Percentiles rank a stretch among this genome's conserved stretches.
Conservation (phyloP, 2,329 filamentous ascomycete genomes). For the Beauveria scarabaeidicola region DNA sequence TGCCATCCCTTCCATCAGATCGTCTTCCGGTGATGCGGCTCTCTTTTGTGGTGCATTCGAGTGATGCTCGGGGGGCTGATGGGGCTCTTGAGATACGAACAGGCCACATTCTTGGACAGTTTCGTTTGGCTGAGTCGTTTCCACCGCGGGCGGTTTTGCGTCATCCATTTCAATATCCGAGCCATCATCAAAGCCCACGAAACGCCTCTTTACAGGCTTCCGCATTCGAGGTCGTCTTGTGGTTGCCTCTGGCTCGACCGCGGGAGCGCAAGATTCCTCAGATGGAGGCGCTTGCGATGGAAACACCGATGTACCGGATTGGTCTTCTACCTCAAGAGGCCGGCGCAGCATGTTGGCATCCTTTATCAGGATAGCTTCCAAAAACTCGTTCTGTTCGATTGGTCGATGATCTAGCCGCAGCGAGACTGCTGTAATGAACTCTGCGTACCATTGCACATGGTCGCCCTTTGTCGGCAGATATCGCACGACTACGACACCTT, state of each 20-base stretch:
- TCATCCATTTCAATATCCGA: conserved; percentile 30
- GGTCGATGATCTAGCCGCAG: conserved; percentile 68
- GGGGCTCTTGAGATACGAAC: conserved; percentile 47
- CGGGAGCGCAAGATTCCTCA: not conserved
- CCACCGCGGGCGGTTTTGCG: conserved; percentile 11
- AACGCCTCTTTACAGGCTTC: conserved; percentile 44
- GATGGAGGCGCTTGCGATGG: conserved; percentile 3
- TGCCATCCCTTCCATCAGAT: conserved; percentile 63
- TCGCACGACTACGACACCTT: conserved; percentile 71
- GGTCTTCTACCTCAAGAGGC: conserved; percentile 47
- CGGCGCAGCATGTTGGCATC: conserved; percentile 66
- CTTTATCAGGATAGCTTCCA: conserved; percentile 79
- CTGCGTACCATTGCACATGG: conserved; percentile 55
- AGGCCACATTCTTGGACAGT: conserved; percentile 36
- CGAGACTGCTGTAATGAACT: conserved; percentile 62
- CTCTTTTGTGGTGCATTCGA: conserved; percentile 36
- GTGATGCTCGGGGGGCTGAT: conserved; percentile 16
- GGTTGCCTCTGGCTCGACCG: conserved; percentile 13
- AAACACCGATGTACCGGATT: conserved; percentile 15
- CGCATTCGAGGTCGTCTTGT: conserved; percentile 27
- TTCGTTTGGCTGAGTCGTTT: conserved; percentile 7
- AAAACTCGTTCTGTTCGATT: conserved; percentile 82
- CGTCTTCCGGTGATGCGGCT: conserved; percentile 35
- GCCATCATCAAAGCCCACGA: conserved; percentile 61
- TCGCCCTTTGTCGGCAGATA: conserved; percentile 52